These are phyloP conservation scores for Obba rivulosa DNA, from an alignment of 768 basidiomycete species.

Conservation along the genomic window DNA sequence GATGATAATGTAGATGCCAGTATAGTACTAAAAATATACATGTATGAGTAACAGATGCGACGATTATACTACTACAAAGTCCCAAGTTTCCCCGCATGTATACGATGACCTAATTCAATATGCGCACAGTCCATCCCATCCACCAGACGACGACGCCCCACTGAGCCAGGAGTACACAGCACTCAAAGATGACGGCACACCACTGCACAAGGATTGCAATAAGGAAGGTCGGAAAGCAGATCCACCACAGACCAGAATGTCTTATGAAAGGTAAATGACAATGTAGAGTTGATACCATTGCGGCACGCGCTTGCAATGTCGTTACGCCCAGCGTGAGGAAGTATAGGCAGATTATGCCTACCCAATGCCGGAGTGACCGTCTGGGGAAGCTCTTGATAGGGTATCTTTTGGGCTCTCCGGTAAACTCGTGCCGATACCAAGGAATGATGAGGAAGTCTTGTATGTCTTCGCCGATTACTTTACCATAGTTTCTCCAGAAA, in stretches of 20 bases:
- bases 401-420: conserved; percentile 69
- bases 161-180: conserved; percentile 51
- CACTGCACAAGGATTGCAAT: conserved; percentile 61
- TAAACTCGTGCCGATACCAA: conserved; percentile 79
- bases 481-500: conserved; percentile 78
- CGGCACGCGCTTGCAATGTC: conserved; percentile 53
- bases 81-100: neutral
- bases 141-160: conserved; percentile 64
- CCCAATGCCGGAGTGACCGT: conserved; percentile 67
- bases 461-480: conserved; percentile 74
- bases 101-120: conserved; percentile 32
- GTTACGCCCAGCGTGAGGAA: conserved; percentile 41
- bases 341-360: conserved; percentile 51
- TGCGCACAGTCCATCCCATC: conserved; percentile 62
- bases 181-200: conserved; percentile 58
- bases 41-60: neutral
- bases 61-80: neutral
- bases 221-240: conserved; percentile 58
- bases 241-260: conserved; percentile 58
- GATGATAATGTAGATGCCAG: conserved; percentile 4
- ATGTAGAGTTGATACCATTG: conserved; percentile 47
- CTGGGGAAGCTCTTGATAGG: conserved; percentile 50
- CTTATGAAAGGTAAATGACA: conserved; percentile 55
- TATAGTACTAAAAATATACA: neutral
- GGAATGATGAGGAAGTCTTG: conserved; percentile 80